Evolutionary conservation across 495 filamentous ascomycete genomes (phyloP).

Genomic region (Hypomontagnella submonticulosa): DNA sequence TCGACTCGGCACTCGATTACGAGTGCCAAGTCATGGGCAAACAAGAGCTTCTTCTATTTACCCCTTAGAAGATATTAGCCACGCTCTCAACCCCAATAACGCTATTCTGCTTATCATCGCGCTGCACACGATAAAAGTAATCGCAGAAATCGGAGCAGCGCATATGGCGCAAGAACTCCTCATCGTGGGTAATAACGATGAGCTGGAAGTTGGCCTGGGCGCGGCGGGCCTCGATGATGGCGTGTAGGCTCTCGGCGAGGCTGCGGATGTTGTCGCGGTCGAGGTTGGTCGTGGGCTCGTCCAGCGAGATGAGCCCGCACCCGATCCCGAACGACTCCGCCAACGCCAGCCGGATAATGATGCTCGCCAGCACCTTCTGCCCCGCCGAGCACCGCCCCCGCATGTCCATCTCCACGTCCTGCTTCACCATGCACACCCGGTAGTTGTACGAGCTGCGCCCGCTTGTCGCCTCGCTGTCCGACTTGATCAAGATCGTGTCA

Average conservation of each 20-base stretch:
- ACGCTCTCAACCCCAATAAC: conserved; percentile 80
- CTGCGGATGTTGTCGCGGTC: conserved; percentile 93
- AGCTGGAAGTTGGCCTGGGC: conserved; percentile 95
- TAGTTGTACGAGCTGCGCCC: conserved; percentile 94
- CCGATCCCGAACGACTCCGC: conserved; percentile 97
- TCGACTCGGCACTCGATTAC: neutral
- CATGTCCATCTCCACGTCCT: conserved; percentile 99
- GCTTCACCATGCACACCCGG: conserved; percentile 97
- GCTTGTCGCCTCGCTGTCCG: conserved; percentile 79
- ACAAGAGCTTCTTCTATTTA: neutral
- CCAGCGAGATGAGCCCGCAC: conserved; percentile 95
- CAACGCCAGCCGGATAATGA: conserved; percentile 96
- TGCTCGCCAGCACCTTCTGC: conserved; percentile 94
- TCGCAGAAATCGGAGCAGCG: conserved; percentile 94
- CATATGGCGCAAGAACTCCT: conserved; percentile 95
- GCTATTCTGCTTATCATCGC: conserved; percentile 88
- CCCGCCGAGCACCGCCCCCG: conserved; percentile 95
- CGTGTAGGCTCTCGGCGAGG: conserved; percentile 83
- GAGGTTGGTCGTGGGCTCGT: conserved; percentile 98
- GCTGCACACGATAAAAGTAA: conserved; percentile 84
- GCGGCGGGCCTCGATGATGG: conserved; percentile 86
- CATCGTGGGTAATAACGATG: conserved; percentile 98
- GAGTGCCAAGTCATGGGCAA: neutral
- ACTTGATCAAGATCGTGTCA: conserved; percentile 93
- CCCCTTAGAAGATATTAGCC: conserved; percentile 58